Evolutionary conservation across 805 yeast species (phyloP), one percentile per base, ranked within the genome.

Genomic region (Teunomyces stri): DNA sequence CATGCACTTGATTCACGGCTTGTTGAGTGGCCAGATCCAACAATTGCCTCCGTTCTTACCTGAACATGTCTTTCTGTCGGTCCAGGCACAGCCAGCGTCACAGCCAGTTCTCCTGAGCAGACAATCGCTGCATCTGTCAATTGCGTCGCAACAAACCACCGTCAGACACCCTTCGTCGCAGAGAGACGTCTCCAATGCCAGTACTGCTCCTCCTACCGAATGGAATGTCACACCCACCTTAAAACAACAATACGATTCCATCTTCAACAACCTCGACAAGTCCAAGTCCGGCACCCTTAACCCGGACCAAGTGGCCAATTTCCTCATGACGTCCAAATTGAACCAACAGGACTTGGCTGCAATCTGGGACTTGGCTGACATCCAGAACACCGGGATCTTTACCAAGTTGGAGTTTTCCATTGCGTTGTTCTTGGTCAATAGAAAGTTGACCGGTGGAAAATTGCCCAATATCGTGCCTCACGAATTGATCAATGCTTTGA

Each of bases 331-430:
- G 7, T 92, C 98, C 2, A 87, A 88, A 51, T 78, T 94, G 50
- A 78, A 84, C 44, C 96, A 91, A 59, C 91, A 88, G 44, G 83
- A 81, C 16, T 76, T 94, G 52, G 99, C 98, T 1, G 70, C 81
- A 20, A 83, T 92, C 37, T 94, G 99, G 99, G 99, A 94, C 67
- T 75, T 94, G 55, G 82, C 98, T 7, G 97, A 94, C 64, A 78
- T 89, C 51, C 86, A 88, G 55, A 89, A 89, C 65, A 81, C 87
- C 38, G 97, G 97, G 21, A 78, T 78, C 36, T 89, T 94, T 60
- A 77, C 88, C 42, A 81, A 79, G 58, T 75, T 81, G 53, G 99
- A 94, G 64, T 94, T 94, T 65, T 84, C 95, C 2, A 85, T 94
- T 60, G 97, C 98, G 13, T 85, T 94, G 89, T 92, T 85, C 62